Evolutionary conservation across 495 filamentous ascomycete genomes (phyloP), one percentile per base, ranked within the genome.

Genomic region (Tuber umbilicatum): DNA sequence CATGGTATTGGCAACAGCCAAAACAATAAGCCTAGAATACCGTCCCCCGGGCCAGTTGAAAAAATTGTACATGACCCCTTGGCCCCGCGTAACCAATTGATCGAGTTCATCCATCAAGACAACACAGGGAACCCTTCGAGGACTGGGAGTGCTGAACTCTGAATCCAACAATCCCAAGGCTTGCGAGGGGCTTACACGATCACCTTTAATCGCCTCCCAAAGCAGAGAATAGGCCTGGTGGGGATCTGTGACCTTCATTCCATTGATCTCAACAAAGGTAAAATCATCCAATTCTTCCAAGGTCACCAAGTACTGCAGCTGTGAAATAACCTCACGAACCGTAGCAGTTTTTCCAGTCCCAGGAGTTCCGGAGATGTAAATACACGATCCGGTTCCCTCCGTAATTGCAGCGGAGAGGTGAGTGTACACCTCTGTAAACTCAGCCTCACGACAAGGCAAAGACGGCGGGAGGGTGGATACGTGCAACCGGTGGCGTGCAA

Each of bases 21-120:
- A 88, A 19, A 99, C 96, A 82, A 98, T 97, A 45, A 99, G 87
- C 68, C 93, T 88, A 41, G 92, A 95, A 82, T 99, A 93, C 45
- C 92, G 89, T 31, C 97, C 87, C 31, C 90, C 90, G n/a, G 96
- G 96, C 96, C 96, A 99, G 81, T 99, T 99, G 89, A 99, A 99
- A 84, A 99, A 99, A 82, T 99, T 99, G 85, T 99, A 99, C 96
- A 99, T 99, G 82, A 99, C 96, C 39, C 92, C 93, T 79, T 99
- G 96, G 81, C 95, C 97, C 75, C 93, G 94, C 35, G 96, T 99
- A 3, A 97, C 96, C 6, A 99, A 88, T 82, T 99, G 96, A 84
- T 99, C 96, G 60, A 99, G 88, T 85, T 99, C 96, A 81, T 99
- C 96, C 96, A 99, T 99, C 60, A 99, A 85, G 12, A 99, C 96